Conservation (phyloP, 192 early-diverging fungal species). For the Backusella luteola region DNA sequence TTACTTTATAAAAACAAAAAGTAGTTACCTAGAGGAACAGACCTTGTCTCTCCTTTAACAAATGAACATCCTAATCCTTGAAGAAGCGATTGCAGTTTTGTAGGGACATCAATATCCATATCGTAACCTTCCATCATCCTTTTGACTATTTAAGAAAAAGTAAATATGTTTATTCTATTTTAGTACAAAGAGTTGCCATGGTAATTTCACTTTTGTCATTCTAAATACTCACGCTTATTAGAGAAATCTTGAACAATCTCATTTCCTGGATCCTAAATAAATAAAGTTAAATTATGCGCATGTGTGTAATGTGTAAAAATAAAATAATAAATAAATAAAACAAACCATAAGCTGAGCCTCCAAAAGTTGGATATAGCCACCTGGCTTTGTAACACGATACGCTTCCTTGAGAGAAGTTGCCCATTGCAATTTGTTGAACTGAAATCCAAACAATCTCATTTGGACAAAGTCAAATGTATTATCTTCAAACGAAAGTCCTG, state of each 20-base stretch:
- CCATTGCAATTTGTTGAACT: slow-evolving; percentile 19
- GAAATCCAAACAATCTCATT: slow-evolving; percentile 23
- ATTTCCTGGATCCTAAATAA: slow-evolving; percentile 15
- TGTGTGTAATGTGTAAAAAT: neutral
- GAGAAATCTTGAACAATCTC: neutral
- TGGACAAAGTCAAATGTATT: slow-evolving; percentile 35
- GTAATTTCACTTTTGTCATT: neutral
- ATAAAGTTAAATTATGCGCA: neutral
- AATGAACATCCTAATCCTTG: neutral
- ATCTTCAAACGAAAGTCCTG: slow-evolving; percentile 21
- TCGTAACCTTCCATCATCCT: neutral
- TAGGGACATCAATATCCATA: neutral
- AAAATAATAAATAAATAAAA: neutral
- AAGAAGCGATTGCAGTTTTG: neutral
- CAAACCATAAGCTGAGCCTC: slow-evolving; percentile 29
- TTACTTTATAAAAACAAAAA: neutral
- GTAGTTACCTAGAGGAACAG: neutral
- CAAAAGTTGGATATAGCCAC: slow-evolving; percentile 28
- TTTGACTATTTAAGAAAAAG: slow-evolving; percentile 1
- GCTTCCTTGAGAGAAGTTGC: slow-evolving; percentile 10
- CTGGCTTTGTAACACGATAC: slow-evolving; percentile 29
- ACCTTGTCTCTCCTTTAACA: neutral
- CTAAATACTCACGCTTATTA: slow-evolving; percentile 2
- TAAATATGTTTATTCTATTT: neutral
- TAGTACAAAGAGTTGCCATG: neutral